Evolutionary conservation across 306 rosid species (phyloP), one percentile per base, ranked within the genome.

Genomic region (Bauhinia variegata): DNA sequence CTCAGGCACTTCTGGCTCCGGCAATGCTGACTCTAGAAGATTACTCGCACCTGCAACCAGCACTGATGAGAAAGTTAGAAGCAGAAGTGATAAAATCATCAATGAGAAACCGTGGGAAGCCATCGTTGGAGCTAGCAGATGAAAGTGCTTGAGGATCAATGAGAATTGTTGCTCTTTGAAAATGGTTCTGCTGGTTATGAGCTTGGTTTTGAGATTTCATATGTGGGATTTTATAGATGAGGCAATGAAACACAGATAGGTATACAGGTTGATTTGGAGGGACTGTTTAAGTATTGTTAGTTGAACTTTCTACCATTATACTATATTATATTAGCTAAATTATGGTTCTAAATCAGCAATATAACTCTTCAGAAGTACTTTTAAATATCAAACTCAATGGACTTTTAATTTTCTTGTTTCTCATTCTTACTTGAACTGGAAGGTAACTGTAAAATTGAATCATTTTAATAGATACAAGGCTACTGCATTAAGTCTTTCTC

Each of bases 171-270:
- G 2, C 6, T 49, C 5, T 55, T 3, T 70, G 49, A 34, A 52
- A 28, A 28, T 63, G 47, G 9, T 11, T 47, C 7, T 55, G 69
- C 14, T 36, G 6, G 4, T 8, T 36, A 43, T 52, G 65, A 33
- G 41, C 8, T 9, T 66, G 63, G 11, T 42, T 7, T 47, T 37
- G 12, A 33, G 39, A 42, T 17, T 32, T 5, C 37, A 14, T 38
- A 3, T n/a, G 62, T 32, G 46, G 57, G 41, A 48, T 75, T 78
- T 80, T 84, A 78, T 81, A 81, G 80, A 52, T 41, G 5, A 41
- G 18, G 43, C 4, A 15, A 8, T 5, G n/a, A 58, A 39, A 14
- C 17, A 63, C n/a, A 43, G 57, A 50, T 19, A 34, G 43, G 5
- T 15, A 32, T 4, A 7, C 38, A 34, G 7, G 7, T 34, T 34